Conservation (phyloP, 78 protist species). For the Tieghemostelium lacteum region DNA sequence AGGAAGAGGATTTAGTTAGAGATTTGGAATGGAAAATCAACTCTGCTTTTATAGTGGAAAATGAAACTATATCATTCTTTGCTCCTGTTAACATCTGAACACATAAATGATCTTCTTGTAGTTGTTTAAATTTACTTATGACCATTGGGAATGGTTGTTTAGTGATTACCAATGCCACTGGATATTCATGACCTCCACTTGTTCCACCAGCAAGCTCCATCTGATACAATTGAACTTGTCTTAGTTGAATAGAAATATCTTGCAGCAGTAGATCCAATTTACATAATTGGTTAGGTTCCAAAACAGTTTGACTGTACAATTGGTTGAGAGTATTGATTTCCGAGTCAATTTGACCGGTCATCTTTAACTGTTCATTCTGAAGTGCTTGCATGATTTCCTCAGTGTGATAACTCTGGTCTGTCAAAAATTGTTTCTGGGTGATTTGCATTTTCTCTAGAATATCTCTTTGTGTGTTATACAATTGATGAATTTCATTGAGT, state of each 20-base stretch:
- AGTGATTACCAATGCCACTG: constrained; percentile 56
- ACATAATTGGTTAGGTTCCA: constrained; percentile 72
- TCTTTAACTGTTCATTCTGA: constrained; percentile 21
- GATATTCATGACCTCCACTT: neutral
- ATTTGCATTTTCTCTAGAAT: constrained; percentile 26
- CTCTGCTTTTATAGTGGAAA: constrained; percentile 56
- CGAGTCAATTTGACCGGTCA: constrained; percentile 17
- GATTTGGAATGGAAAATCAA: constrained; percentile 48
- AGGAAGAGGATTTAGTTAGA: neutral
- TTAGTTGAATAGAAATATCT: constrained; percentile 51
- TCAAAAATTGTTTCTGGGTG: constrained; percentile 39
- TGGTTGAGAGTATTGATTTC: constrained; percentile 51
- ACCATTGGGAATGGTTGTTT: constrained; percentile 84
- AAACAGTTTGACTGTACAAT: constrained; percentile 60
- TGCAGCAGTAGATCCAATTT: constrained; percentile 54
- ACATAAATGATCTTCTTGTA: constrained; percentile 71
- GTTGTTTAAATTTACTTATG: constrained; percentile 50
- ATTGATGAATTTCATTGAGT: constrained; percentile 46
- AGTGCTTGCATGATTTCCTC: constrained; percentile 18
- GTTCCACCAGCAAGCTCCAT: neutral
- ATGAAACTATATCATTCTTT: constrained; percentile 42
- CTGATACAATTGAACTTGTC: constrained; percentile 58
- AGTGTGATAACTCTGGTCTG: neutral
- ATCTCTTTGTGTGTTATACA: constrained; percentile 24
- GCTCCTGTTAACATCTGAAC: constrained; percentile 67